phyloP scores from a whole-genome alignment of 192 early-diverging fungal species.

The Dimargaris cristalligena region DNA sequence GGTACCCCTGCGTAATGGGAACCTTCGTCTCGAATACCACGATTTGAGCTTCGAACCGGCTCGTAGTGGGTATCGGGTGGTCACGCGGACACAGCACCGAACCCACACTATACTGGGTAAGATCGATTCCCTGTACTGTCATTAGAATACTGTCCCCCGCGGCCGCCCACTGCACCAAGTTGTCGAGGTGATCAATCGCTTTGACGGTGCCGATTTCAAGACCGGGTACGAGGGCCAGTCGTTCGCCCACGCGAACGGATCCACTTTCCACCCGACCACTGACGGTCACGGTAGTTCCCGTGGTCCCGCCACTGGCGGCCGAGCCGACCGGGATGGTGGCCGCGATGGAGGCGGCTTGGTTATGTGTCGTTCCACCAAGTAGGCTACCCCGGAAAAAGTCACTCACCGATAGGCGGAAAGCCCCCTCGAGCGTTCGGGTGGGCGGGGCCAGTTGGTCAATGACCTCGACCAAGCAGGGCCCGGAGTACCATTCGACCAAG shows the following conservation, averaged over 20 bases:
- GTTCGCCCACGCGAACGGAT: constrained; percentile 72
- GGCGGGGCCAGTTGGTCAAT: constrained; percentile 65
- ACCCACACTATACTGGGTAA: constrained; percentile 40
- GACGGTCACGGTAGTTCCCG: constrained; percentile 50
- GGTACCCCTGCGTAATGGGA: constrained; percentile 84
- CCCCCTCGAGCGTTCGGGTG: constrained; percentile 51
- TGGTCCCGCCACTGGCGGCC: constrained; percentile 33
- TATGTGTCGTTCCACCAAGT: neutral
- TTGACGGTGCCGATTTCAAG: constrained; percentile 57
- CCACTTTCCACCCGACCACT: constrained; percentile 80
- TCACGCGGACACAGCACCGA: constrained; percentile 63
- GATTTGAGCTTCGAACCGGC: constrained; percentile 64
- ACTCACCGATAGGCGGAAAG: constrained; percentile 68
- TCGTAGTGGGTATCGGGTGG: constrained; percentile 57
- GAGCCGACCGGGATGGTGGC: too few relatives aligned
- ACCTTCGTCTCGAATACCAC: constrained; percentile 86
- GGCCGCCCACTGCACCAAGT: constrained; percentile 66
- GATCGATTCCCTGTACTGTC: constrained; percentile 36
- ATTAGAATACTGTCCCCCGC: constrained; percentile 84
- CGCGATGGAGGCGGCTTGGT: neutral
- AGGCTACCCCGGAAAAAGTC: constrained; percentile 83
- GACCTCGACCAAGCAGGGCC: constrained; percentile 56
- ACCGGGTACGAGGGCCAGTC: constrained; percentile 65
- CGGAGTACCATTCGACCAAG: constrained; percentile 57
- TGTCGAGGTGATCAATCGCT: constrained; percentile 57